These are phyloP conservation scores for Phytophthora pluvialis DNA, from an alignment of 352 stramenopile species.

Conservation along the genomic window DNA sequence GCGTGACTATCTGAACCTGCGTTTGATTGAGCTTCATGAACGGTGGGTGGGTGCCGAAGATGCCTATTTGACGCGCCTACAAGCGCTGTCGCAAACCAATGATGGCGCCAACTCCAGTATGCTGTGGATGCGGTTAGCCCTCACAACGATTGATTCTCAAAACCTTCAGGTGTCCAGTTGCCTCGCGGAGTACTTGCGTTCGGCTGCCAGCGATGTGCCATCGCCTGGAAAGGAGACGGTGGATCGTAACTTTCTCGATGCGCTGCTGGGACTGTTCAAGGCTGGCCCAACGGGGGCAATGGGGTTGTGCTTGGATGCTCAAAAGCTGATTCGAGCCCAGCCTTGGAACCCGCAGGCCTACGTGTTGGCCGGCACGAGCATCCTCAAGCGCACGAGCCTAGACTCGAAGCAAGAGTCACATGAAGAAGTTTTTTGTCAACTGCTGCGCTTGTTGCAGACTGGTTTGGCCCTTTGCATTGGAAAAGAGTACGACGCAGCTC, in stretches of 20 bases:
- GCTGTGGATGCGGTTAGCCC: slow-evolving; percentile 35
- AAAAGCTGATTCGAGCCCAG: slow-evolving; percentile 70
- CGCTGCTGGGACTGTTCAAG: slow-evolving; percentile 46
- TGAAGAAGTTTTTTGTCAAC: slow-evolving; percentile 21
- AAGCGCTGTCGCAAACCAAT: slow-evolving; percentile 33
- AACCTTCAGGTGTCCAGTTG: slow-evolving; percentile 35
- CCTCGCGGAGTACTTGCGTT: slow-evolving; percentile 35
- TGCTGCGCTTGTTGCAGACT: slow-evolving; percentile 46
- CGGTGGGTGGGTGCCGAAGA: slow-evolving; percentile 30
- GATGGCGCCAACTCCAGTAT: slow-evolving; percentile 25
- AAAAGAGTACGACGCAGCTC: slow-evolving; percentile 31
- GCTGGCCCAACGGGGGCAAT: slow-evolving; percentile 17
- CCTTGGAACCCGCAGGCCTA: slow-evolving; percentile 68
- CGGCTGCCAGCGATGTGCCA: slow-evolving; percentile 2
- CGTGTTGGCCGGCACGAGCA: slow-evolving; percentile 46
- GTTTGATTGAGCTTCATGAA: slow-evolving; percentile 51
- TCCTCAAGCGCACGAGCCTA: slow-evolving; percentile 52
- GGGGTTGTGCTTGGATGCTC: slow-evolving; percentile 34
- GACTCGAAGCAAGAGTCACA: slow-evolving; percentile 23
- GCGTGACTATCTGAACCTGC: slow-evolving; percentile 36
- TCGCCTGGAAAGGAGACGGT: slow-evolving; percentile 28
- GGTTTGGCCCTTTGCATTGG: slow-evolving; percentile 39
- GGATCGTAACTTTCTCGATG: slow-evolving; percentile 41
- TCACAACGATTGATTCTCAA: slow-evolving; percentile 50
- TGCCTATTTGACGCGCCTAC: slow-evolving; percentile 35